Evolutionary conservation across 179 eudicot species (phyloP).

Genomic region (Gypsophila paniculata): DNA sequence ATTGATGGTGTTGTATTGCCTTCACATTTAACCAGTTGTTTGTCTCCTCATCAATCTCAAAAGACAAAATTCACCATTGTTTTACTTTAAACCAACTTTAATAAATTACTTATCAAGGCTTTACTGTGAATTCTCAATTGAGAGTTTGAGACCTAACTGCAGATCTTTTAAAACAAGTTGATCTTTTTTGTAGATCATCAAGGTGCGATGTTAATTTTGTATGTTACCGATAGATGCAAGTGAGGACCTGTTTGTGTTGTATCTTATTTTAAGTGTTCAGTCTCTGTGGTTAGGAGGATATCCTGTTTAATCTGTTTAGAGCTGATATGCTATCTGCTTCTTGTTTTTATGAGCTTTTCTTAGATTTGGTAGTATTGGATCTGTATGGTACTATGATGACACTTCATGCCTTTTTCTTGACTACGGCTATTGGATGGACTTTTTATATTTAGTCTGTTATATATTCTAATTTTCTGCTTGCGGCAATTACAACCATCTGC

Average conservation of each 20-base stretch:
- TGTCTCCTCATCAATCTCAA: background rate
- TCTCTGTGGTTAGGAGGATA: background rate
- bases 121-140: background rate
- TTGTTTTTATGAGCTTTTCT: background rate
- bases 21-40: background rate
- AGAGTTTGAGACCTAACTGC: background rate
- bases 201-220: background rate
- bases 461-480: background rate
- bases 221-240: background rate
- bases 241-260: background rate
- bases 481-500: conserved; percentile 23
- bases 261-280: too few species aligned
- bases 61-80: background rate
- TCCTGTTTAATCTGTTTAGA: background rate
- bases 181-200: too few species aligned
- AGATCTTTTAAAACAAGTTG: background rate
- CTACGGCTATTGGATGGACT: background rate
- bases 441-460: background rate
- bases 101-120: background rate
- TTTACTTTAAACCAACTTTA: background rate
- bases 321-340: background rate
- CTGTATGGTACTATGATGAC: background rate
- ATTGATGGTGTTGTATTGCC: background rate
- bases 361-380: background rate
- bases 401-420: background rate